A percentile compares a stretch with the other conserved stretches of the same genome.
Conservation (phyloP, 805 yeast genomes). For the Ogataea nonfermentans region DNA sequence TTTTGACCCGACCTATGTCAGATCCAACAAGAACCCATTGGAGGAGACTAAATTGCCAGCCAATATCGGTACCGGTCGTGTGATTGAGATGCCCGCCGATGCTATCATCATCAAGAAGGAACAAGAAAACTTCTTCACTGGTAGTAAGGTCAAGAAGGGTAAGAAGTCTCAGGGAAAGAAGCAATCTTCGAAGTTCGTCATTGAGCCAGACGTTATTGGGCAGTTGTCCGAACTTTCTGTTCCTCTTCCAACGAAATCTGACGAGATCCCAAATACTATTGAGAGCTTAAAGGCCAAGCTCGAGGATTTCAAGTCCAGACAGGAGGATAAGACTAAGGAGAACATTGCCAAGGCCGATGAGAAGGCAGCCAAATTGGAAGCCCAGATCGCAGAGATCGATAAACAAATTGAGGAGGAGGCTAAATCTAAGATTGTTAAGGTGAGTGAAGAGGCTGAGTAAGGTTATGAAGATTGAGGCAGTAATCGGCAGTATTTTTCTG, state of each 20-base stretch:
- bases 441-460: constrained; percentile 5
- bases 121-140: constrained; percentile 55
- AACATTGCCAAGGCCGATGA: constrained; percentile 76
- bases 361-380: constrained; percentile 67
- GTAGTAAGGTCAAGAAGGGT: constrained; percentile 45
- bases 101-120: constrained; percentile 64
- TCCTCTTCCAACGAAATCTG: constrained; percentile 73
- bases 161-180: constrained; percentile 47
- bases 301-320: constrained; percentile 62
- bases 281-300: constrained; percentile 71
- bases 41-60: constrained; percentile 16
- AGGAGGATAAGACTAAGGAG: constrained; percentile 76
- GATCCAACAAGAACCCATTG: constrained; percentile 39
- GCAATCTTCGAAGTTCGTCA: constrained; percentile 49
- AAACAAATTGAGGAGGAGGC: constrained; percentile 28
- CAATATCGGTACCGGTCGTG: constrained; percentile 37
- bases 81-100: constrained; percentile 61
- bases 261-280: constrained; percentile 64
- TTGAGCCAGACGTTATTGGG: constrained; percentile 79
- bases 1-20: constrained; percentile 78
- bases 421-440: constrained; percentile 8
- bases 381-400: constrained; percentile 34
- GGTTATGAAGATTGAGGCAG: constrained; percentile 13
- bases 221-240: constrained; percentile 74
- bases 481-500: constrained; percentile 4